phyloP scores from a whole-genome alignment of 177 flowering plant species.

The Telopea speciosissima region DNA sequence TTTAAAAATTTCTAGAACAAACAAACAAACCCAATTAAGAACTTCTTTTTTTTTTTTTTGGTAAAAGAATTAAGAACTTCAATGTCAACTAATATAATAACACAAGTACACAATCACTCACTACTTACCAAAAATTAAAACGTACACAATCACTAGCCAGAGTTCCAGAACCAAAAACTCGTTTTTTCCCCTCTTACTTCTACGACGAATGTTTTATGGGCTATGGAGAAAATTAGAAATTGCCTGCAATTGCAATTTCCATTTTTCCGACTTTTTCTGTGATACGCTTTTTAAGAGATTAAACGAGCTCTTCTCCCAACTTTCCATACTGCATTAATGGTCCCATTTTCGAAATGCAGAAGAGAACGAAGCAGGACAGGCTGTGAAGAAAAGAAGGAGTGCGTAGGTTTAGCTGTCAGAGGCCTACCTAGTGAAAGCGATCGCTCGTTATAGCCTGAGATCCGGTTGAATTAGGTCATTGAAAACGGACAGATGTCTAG shows the following conservation, averaged over 20 bases:
- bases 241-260: background rate
- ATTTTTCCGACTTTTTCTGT: background rate
- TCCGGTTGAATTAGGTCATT: background rate
- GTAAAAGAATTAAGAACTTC: background rate
- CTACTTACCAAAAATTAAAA: too few species aligned
- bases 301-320: background rate
- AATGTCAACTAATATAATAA: background rate
- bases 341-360: background rate
- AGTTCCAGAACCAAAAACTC: too few species aligned
- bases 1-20: background rate
- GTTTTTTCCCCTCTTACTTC: too few species aligned
- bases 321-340: conserved; percentile 12
- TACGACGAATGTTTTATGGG: too few species aligned
- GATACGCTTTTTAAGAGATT: background rate
- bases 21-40: background rate
- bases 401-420: background rate
- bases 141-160: too few species aligned
- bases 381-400: background rate
- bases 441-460: conserved; percentile 4
- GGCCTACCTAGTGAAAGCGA: conserved; percentile 15
- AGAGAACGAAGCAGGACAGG: conserved; percentile 16
- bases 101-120: too few species aligned
- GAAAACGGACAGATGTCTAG: conserved; percentile 9
- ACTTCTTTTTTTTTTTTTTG: too few species aligned
- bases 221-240: too few species aligned